Conservation (phyloP, 352 stramenopile species). For the Hyaloperonospora brassicae region DNA sequence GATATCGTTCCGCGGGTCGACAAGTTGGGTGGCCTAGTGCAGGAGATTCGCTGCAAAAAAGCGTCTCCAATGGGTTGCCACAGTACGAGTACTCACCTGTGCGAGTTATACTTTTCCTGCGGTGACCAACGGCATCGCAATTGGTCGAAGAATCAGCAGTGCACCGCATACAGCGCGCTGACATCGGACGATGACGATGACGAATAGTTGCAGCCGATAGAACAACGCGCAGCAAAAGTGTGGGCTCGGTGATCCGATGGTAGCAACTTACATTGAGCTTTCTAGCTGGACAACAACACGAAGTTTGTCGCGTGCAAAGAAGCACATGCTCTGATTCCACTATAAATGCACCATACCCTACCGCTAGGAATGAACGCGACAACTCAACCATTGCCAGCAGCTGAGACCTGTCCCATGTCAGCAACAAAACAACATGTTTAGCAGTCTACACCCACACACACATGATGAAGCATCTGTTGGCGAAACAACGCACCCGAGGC, state of each 20-base stretch:
- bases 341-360: background rate
- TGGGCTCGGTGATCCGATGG: background rate
- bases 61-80: slow-evolving; percentile 61
- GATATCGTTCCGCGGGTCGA: slow-evolving; percentile 81
- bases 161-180: slow-evolving; percentile 41
- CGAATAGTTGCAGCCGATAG: slow-evolving; percentile 13
- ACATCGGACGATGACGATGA: slow-evolving; percentile 21
- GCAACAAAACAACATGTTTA: background rate
- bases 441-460: background rate
- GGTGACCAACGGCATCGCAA: slow-evolving; percentile 53
- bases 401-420: slow-evolving; percentile 45
- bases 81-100: slow-evolving; percentile 64
- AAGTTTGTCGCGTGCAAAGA: slow-evolving; percentile 8
- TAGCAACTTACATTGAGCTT: background rate
- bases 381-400: slow-evolving; percentile 85
- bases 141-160: slow-evolving; percentile 53
- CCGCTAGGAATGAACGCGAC: background rate
- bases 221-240: slow-evolving; percentile 3
- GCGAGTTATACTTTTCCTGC: slow-evolving; percentile 68
- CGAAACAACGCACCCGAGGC: slow-evolving; percentile 72
- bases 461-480: slow-evolving; percentile 2
- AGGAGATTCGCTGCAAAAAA: slow-evolving; percentile 70
- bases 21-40: slow-evolving; percentile 69
- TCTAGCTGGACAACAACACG: slow-evolving; percentile 11
- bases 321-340: slow-evolving; percentile 1